Percentiles rank a stretch among this genome's conserved stretches.
These are phyloP conservation scores for Paramyrothecium sp. DNA, from an alignment of 2,329 filamentous ascomycete species.

Conservation along the genomic window DNA sequence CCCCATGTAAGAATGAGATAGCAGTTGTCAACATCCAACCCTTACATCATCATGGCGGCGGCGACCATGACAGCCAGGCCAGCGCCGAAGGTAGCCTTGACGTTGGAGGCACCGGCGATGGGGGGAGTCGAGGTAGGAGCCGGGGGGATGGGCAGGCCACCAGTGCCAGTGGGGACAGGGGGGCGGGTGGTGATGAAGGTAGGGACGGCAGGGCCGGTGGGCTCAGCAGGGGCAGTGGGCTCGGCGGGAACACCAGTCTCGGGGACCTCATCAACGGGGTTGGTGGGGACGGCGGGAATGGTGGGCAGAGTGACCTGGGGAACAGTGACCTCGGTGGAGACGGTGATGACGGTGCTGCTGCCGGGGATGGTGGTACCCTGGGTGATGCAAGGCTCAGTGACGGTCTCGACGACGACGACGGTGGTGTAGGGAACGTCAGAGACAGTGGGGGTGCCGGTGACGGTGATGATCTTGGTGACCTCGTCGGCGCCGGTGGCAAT, in stretches of 20 bases:
- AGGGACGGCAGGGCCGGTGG: constrained; percentile 14
- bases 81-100: constrained; percentile 22
- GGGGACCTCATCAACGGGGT: constrained; percentile 39
- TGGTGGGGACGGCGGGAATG: constrained; percentile 27
- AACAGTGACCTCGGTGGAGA: constrained; percentile 50
- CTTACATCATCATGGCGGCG: constrained; percentile 46
- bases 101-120: constrained; percentile 27
- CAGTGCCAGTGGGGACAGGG: constrained; percentile 25
- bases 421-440: constrained; percentile 49
- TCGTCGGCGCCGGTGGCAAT: constrained; percentile 75
- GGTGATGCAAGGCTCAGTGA: constrained; percentile 51
- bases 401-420: constrained; percentile 44
- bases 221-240: constrained; percentile 17
- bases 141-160: constrained; percentile 24
- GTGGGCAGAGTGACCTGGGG: constrained; percentile 52
- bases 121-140: constrained; percentile 29
- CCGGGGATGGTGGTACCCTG: constrained; percentile 44
- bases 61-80: constrained; percentile 43
- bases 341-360: constrained; percentile 45
- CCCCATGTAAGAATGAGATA: background rate
- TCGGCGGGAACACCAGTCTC: constrained; percentile 20
- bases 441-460: constrained; percentile 50
- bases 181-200: constrained; percentile 23
- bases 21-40: background rate
- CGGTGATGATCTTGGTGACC: constrained; percentile 59